phyloP scores from a whole-genome alignment of 2,329 filamentous ascomycete genomes.

The Seiridium cupressi region DNA sequence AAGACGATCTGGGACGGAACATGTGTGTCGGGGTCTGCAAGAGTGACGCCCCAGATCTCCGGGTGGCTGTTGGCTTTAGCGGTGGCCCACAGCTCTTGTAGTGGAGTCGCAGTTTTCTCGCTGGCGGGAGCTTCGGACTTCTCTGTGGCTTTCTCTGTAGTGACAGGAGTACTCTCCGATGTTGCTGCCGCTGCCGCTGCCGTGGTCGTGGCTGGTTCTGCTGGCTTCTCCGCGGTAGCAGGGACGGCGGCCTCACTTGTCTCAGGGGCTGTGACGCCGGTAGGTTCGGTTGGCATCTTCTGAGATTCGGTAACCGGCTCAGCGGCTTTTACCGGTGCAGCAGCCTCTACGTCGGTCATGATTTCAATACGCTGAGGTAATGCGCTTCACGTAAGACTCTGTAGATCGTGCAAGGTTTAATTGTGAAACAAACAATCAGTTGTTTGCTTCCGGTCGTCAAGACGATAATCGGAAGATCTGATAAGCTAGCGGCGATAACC shows the following conservation, averaged over 20 bases:
- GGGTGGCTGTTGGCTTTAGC: conserved; percentile 45
- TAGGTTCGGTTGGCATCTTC: neutral
- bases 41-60: conserved; percentile 85
- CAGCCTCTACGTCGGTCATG: neutral
- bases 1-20: conserved; percentile 80
- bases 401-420: neutral
- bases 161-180: neutral
- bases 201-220: neutral
- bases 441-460: neutral
- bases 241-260: neutral
- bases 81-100: conserved; percentile 28
- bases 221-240: neutral
- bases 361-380: neutral
- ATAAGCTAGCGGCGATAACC: neutral
- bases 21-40: conserved; percentile 52
- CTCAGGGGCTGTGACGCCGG: neutral
- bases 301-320: neutral
- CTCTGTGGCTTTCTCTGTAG: neutral
- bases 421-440: neutral
- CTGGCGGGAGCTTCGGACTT: conserved; percentile 12
- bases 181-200: too few species aligned
- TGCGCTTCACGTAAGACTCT: neutral
- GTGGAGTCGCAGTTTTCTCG: conserved; percentile 22
- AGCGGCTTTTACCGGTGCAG: neutral
- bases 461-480: neutral